phyloP scores from a whole-genome alignment of 192 early-diverging fungal species.

The Mortierella alpina region DNA sequence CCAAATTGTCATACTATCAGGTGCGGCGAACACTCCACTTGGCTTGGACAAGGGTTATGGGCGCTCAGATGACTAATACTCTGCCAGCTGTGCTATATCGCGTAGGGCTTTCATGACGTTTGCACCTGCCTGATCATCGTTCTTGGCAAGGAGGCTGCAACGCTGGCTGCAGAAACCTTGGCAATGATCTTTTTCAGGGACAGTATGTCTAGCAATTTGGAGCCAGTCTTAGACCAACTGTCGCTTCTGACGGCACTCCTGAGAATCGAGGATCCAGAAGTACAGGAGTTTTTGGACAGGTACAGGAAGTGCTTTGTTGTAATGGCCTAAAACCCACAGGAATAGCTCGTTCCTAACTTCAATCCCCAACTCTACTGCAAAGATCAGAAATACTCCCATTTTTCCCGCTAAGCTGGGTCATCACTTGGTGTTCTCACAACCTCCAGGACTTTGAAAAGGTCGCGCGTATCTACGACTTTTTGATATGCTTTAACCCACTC shows the following conservation, averaged over 20 bases:
- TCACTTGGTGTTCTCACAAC: conserved; percentile 72
- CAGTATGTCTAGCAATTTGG: conserved; percentile 63
- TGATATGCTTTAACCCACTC: conserved; percentile 60
- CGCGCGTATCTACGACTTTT: conserved; percentile 62
- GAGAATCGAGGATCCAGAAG: conserved; percentile 54
- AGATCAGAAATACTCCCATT: conserved; percentile 62
- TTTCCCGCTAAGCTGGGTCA: conserved; percentile 68
- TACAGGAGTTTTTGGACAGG: conserved; percentile 58
- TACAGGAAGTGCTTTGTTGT: conserved; percentile 12
- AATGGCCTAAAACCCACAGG: not conserved
- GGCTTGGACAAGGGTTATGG: not conserved
- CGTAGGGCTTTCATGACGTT: conserved; percentile 68
- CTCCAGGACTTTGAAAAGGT: conserved; percentile 56
- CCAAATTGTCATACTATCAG: conserved; percentile 65
- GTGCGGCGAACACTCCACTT: conserved; percentile 13
- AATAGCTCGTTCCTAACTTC: not conserved
- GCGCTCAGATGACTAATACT: not conserved
- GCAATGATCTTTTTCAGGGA: conserved; percentile 68
- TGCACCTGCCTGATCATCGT: conserved; percentile 59
- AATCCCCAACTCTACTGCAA: not conserved
- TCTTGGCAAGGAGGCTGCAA: conserved; percentile 54
- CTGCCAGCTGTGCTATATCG: not conserved
- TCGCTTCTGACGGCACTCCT: conserved; percentile 54
- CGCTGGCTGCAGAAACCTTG: conserved; percentile 53
- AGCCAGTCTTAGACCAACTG: conserved; percentile 59